Base-by-base conservation (phyloP, 2,329 filamentous ascomycete genomes). In the Colletotrichum nymphaeae region DNA sequence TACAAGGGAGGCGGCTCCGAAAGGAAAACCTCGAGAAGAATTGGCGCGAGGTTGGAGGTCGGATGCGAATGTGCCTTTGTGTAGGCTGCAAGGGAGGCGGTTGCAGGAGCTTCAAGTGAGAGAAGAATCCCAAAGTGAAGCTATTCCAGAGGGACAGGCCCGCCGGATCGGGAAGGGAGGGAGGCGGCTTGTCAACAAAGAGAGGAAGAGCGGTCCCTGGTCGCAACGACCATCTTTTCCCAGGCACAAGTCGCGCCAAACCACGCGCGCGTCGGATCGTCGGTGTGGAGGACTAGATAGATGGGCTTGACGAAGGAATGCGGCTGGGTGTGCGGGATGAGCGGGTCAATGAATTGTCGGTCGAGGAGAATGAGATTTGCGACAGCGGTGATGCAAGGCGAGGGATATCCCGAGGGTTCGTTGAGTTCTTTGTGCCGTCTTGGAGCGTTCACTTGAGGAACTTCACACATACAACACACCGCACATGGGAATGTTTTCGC, bases 121-220 rank as follows among this genome's bases (percentile, higher is more conserved):
- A 57, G 32, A 60, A 64, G 26, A 53, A 57, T 66, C 24, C 52
- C 30, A 53, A 58, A 74, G 52, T 73, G 72, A 74, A 63, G 72
- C 69, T 74, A 74, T 74, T 64, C 67, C 71, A 71, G 65, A 71
- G 60, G 12, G 56, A 56, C 68, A 32, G 72, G 55, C 72, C 63
- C 69, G 72, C 69, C 72, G 69, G 72, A 73, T 67, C 46, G 72
- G 72, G 72, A 73, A 66, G 62, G 56, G 62, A 73, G 67, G 71
- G 67, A 71, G 60, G 35, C 53, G 53, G 69, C 55, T 22, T 67
- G 69, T 72, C 69, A 74, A 72, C 72, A 74, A 74, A 74, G 72
- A 63, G 35, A 55, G 69, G 57, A 69, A 22, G 67, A 72, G 69
- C 55, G 58, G 72, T 74, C 53, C 63, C 72, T 74, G 63, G 63